Base-by-base conservation (phyloP, 225 moss, liverwort and hornwort genomes). In the Marchantia polymorpha region DNA sequence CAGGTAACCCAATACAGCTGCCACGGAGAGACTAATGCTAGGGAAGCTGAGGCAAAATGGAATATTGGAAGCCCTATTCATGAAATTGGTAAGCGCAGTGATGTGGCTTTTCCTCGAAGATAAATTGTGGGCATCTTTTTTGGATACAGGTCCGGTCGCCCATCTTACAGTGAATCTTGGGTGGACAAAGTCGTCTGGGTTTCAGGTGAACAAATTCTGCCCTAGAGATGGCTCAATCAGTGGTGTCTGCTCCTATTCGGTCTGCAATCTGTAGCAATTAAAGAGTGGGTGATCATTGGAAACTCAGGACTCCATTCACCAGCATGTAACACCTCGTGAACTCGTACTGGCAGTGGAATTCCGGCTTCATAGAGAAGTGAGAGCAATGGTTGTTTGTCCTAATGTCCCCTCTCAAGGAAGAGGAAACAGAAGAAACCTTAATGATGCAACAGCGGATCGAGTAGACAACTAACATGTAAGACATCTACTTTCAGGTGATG, bases 61-160 rank as follows among this genome's bases (percentile, higher is more conserved):
- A 39, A 39, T 39, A 39, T 2, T 39, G 39, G 39, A 39, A 39
- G 39, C 39, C 3, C 39, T 39, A 39, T 39, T 39, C 39, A 5
- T 39, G 39, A 39, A 39, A 39, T 2, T 39, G 39, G 5, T 39
- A 2, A 39, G 39, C 39, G 39, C 39, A 39, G 39, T 39, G 39
- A 39, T 39, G 39, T 39, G 39, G 39, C 39, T 39, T 5, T 39
- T 39, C 39, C 3, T 39, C 39, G 39, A 39, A 39, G 39, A 39
- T 39, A 39, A 39, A 39, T 71, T 51, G 23, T 71, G 49, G 23
- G 22, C 19, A 71, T 49, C 29, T 26, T 27, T 26, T 4, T 54
- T 71, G 78, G 78, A 16, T 82, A 75, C 80, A 91, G 91, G 76
- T 99, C 97, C 20, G 97, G 97, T 53, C 93, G 97, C 49, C 97